Conservation (phyloP, 495 filamentous ascomycete species). For the Polyplosphaeria fusca region DNA sequence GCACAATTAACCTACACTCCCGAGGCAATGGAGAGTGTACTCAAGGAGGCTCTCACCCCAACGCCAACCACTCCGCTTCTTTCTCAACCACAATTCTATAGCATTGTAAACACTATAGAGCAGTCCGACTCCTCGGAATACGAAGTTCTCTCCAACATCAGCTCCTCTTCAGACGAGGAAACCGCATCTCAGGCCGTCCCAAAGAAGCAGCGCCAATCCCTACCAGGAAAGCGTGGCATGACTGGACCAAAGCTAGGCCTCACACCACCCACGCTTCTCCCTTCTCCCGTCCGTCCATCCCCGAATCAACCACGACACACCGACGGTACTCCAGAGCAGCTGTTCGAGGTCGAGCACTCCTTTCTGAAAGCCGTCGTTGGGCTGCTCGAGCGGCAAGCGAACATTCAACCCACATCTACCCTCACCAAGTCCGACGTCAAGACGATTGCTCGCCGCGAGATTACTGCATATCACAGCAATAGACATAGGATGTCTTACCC, state of each 20-base stretch:
- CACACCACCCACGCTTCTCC: not conserved
- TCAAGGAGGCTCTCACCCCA: slow-evolving; percentile 5
- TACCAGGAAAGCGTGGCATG: no score
- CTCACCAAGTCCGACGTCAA: slow-evolving; percentile 9
- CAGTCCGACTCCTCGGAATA: no score
- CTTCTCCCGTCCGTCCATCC: slow-evolving; percentile 1
- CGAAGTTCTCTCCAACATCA: no score
- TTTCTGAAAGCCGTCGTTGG: slow-evolving; percentile 14
- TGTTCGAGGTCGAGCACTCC: slow-evolving; percentile 13
- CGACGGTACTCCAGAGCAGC: not conserved
- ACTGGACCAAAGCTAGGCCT: no score
- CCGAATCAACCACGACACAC: not conserved
- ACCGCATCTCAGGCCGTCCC: no score
- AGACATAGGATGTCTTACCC: no score
- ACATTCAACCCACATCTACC: slow-evolving; percentile 5
- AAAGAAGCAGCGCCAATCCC: not conserved
- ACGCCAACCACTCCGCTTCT: not conserved
- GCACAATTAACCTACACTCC: no score
- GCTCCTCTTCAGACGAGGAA: no score
- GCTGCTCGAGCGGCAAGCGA: slow-evolving; percentile 14
- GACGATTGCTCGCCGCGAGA: slow-evolving; percentile 5
- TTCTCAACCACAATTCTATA: no score
- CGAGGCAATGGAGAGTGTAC: not conserved
- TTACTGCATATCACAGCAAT: no score
- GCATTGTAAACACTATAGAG: no score